phyloP scores from a whole-genome alignment of 2,329 filamentous ascomycete genomes.

The Pezicula carpinea region DNA sequence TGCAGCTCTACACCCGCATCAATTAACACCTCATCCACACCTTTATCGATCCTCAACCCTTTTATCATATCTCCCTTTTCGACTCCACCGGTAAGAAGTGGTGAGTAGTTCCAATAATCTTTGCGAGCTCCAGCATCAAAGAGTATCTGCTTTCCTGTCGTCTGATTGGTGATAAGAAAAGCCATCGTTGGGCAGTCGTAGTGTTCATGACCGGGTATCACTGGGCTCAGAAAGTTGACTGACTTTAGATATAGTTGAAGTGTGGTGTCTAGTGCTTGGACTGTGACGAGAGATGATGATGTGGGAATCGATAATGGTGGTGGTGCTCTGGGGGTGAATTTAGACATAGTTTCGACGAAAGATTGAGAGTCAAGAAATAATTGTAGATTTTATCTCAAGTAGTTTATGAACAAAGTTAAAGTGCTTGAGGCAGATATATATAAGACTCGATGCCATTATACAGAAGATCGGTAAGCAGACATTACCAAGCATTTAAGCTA shows the following conservation, averaged over 20 bases:
- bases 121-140: conserved; percentile 9
- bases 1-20: neutral
- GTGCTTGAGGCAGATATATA: too few species aligned
- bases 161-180: conserved; percentile 6
- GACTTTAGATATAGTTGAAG: conserved; percentile 5
- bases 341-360: neutral
- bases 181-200: conserved; percentile 9
- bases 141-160: neutral
- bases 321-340: neutral
- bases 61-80: conserved; percentile 2
- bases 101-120: conserved; percentile 7
- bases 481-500: too few species aligned
- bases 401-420: too few species aligned
- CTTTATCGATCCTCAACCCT: neutral
- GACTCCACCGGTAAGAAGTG: neutral
- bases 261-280: conserved; percentile 11
- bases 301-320: neutral
- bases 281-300: neutral
- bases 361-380: too few species aligned
- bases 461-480: too few species aligned
- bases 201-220: conserved; percentile 9
- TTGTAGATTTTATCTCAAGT: too few species aligned
- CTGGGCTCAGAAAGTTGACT: conserved; percentile 6
- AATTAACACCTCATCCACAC: conserved; percentile 1
- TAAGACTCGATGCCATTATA: too few species aligned